Base-by-base conservation (phyloP, 176 grass and related monocot species). In the Carex littledalei region DNA sequence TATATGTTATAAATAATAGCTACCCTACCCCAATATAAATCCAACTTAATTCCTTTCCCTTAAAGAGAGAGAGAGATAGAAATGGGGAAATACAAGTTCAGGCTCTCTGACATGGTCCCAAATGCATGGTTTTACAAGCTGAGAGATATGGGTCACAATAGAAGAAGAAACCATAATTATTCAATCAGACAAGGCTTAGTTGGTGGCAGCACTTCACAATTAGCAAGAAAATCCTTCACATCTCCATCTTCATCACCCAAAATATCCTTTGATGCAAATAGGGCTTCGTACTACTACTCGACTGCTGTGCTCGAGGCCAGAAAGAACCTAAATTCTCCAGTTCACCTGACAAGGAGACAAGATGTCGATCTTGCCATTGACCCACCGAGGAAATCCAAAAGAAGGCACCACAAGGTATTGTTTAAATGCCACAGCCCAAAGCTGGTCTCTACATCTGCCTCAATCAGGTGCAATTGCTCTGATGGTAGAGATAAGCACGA, bases 81-180 rank as follows among this genome's bases (percentile, higher is more conserved):
- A 58, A 97, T 98, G 96, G 96, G 89, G 17, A 91, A 81, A 57
- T 90, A 89, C 84, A 95, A 89, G 87, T 98, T 98, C 85, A 87
- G 88, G 66, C 31, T 98, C 17, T 95, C 93, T 34, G 96, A 98
- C 88, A 98, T 98, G 91, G 88, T 98, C 50, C 96, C 96, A 7
- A 95, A 98, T 88, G 91, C 90, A 31, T 98, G 96, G 96, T 95
- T 98, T 87, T 95, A 95, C 85, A 98, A 94, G 91, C 85, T 98
- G 24, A 92, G 88, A 5, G 91, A 91, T 84, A 94, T 92, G 90
- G 85, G 93, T 69, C 83, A 59, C 39, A 85, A 53, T 8, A 84
- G 88, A 80, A 45, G 17, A 10, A 80, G 64, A 78, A 80, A 67
- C 39, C 80, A 67, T 15, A 61, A 62, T 26, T 64, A 47, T 49